These are phyloP conservation scores for Nicotiana sylvestris DNA, from an alignment of 257 asterid species.

Conservation along the genomic window DNA sequence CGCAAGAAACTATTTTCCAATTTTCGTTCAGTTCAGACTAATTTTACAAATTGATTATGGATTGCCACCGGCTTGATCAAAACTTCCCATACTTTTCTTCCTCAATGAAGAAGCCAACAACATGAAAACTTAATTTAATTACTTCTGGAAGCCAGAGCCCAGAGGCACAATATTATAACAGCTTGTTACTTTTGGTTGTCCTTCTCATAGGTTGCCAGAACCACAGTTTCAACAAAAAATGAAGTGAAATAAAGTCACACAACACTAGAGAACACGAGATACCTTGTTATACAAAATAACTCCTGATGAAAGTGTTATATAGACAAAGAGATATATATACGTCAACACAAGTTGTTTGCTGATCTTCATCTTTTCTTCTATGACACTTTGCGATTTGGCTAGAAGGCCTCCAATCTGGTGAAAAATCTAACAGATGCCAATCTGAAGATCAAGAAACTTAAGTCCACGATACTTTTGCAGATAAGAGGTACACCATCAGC, in stretches of 20 bases:
- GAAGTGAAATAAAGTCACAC: background rate
- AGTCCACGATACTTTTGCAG: background rate
- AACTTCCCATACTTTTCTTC: background rate
- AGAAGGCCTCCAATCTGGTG: background rate
- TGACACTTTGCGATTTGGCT: background rate
- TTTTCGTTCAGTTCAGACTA: background rate
- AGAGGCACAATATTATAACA: background rate
- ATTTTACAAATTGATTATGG: background rate
- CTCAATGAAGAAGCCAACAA: background rate
- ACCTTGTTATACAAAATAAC: constrained; percentile 97
- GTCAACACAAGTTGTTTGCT: constrained; percentile 82
- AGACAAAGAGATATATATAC: constrained; percentile 71
- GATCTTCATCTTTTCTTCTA: constrained; percentile 39
- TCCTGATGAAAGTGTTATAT: constrained; percentile 79
- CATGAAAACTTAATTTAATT: background rate
- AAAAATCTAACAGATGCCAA: background rate
- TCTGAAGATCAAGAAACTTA: background rate
- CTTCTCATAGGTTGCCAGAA: background rate
- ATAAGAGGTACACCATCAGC: background rate
- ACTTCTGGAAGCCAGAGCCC: background rate
- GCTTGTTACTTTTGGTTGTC: background rate
- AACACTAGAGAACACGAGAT: background rate
- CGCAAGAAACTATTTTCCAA: background rate
- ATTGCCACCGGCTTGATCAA: background rate
- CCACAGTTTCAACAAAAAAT: background rate